Evolutionary conservation across 2,329 filamentous ascomycete species (phyloP).

Genomic region (Cadophora sp.): DNA sequence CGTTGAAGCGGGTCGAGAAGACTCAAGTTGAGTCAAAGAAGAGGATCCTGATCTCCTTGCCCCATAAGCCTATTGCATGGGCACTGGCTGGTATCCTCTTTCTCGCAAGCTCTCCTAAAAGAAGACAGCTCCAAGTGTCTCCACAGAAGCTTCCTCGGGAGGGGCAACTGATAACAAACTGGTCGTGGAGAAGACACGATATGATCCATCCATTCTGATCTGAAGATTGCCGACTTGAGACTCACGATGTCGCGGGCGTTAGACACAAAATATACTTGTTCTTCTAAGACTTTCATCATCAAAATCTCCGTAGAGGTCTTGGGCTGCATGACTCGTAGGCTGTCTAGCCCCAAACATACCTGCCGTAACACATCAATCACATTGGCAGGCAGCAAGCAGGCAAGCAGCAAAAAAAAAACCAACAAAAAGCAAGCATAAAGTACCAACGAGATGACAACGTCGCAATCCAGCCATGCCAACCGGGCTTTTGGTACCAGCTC

Average conservation of each 20-base stretch:
- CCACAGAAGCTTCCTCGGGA: slow-evolving; percentile 4
- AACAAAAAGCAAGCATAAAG: slow-evolving; percentile 10
- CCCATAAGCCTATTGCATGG: not conserved
- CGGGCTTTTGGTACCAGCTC: not conserved
- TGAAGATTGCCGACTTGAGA: not conserved
- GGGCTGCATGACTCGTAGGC: slow-evolving; percentile 2
- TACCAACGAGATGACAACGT: slow-evolving; percentile 4
- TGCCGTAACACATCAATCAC: not conserved
- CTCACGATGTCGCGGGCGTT: not conserved
- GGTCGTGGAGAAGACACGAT: not conserved
- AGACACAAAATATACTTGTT: not conserved
- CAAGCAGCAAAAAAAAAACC: not conserved
- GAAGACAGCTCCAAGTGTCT: not conserved
- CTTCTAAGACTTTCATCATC: not conserved
- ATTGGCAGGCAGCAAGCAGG: too few species aligned
- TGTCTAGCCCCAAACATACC: not conserved
- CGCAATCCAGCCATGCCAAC: not conserved
- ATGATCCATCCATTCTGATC: not conserved
- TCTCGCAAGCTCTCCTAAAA: slow-evolving; percentile 5
- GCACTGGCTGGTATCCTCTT: too few species aligned
- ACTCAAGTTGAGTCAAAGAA: not conserved
- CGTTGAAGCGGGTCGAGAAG: slow-evolving; percentile 2
- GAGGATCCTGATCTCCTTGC: not conserved
- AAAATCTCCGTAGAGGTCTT: not conserved
- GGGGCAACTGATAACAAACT: slow-evolving; percentile 8